Base-by-base conservation (phyloP, 805 yeast species). In the Starmerella riodocensis region DNA sequence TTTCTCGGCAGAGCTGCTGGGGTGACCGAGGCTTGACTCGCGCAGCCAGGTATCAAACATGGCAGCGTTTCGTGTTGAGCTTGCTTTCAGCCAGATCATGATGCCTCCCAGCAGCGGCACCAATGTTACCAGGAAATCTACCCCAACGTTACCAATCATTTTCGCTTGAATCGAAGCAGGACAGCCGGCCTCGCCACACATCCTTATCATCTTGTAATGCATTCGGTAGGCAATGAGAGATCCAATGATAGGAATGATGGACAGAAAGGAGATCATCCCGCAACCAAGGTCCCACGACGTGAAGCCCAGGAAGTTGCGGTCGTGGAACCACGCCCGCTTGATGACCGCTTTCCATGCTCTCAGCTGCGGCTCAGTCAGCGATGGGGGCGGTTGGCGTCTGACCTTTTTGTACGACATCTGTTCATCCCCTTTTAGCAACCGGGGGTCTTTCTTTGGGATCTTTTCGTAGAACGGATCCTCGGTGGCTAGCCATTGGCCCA, bases 1-100 rank as follows among this genome's bases (percentile, higher is more conserved):
- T n/a, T n/a, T n/a, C n/a, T n/a, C n/a, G n/a, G n/a, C n/a, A n/a
- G n/a, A n/a, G n/a, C n/a, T n/a, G n/a, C 6, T 14, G 9, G 18
- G 22, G 32, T 41, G 23, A 28, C 29, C 28, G 3, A n/a, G 36
- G 12, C 46, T 55, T 25, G 51, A 48, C 26, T 51, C 46, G 14
- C 53, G 43, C 37, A 64, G 40, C 53, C 50, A 57, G n/a, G 67
- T 71, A 55, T 82, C 84, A 7, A 85, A 67, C 51, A 83, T 53
- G 0, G 88, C 86, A 0, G 94, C 93, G 57, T 88, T 86, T 52
- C 95, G 65, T 0, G 95, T 82, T 6, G 93, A 81, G 54, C 94
- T 81, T 2, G 76, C 81, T 53, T 83, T 73, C 57, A 86, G 43
- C 88, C 94, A 86, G 11, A 81, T 63, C 39, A 85, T 70, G 27